These are phyloP conservation scores for Alternaria sp. DNA, from an alignment of 2,329 filamentous ascomycete genomes.

Conservation along the genomic window DNA sequence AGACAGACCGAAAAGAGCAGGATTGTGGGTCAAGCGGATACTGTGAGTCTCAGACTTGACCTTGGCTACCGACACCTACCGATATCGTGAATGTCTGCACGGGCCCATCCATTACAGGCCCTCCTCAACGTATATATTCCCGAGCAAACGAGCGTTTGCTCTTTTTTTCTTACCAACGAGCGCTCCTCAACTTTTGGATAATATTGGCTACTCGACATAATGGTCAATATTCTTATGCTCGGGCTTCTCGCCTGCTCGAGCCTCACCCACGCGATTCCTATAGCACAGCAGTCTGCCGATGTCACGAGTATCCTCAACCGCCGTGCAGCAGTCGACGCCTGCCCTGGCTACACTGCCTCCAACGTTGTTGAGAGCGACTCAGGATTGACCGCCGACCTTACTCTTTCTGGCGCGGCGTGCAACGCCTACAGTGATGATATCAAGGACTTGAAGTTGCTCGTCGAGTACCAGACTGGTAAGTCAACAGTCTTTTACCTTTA, in stretches of 20 bases:
- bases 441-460: slow-evolving; percentile 63
- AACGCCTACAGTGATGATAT: slow-evolving; percentile 69
- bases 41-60: slow-evolving; percentile 13
- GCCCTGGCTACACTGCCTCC: slow-evolving; percentile 73
- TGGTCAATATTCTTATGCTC: slow-evolving; percentile 31
- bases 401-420: slow-evolving; percentile 72
- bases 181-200: slow-evolving; percentile 8
- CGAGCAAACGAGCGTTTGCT: not conserved
- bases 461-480: slow-evolving; percentile 69
- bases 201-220: slow-evolving; percentile 12
- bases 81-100: slow-evolving; percentile 7
- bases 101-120: slow-evolving; percentile 1
- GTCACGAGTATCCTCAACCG: slow-evolving; percentile 14
- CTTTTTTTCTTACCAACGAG: slow-evolving; percentile 3
- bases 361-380: slow-evolving; percentile 63
- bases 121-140: slow-evolving; percentile 17
- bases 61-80: slow-evolving; percentile 3
- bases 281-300: slow-evolving; percentile 10
- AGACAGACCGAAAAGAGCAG: slow-evolving; percentile 1
- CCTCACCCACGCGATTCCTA: slow-evolving; percentile 28
- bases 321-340: slow-evolving; percentile 57
- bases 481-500: not conserved
- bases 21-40: slow-evolving; percentile 23
- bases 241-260: slow-evolving; percentile 26
- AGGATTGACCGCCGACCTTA: slow-evolving; percentile 74